Evolutionary conservation across 176 grass and related monocot genomes (phyloP).

Genomic region (Oryza longistaminata): DNA sequence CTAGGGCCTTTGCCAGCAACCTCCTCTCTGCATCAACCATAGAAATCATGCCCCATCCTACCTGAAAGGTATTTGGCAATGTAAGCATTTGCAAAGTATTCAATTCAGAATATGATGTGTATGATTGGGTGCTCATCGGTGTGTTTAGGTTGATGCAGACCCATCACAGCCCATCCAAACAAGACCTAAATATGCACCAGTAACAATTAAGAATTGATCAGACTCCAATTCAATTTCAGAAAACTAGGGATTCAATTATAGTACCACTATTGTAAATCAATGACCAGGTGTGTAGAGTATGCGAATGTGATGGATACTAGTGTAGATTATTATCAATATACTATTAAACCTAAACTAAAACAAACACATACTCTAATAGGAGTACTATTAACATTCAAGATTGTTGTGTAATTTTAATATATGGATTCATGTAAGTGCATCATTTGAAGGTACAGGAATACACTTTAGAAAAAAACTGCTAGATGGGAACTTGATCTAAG

Average conservation of each 20-base stretch:
- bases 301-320: not conserved
- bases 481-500: not conserved
- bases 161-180: not conserved
- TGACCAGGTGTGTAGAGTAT: not conserved
- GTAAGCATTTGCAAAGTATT: not conserved
- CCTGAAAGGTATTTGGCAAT: conserved; percentile 37
- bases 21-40: conserved; percentile 95
- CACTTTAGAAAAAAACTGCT: not conserved
- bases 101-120: not conserved
- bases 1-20: conserved; percentile 74
- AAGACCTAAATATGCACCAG: not conserved
- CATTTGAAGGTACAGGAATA: not conserved
- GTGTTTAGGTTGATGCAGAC: not conserved
- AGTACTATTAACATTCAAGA: not conserved
- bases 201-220: not conserved
- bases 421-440: not conserved
- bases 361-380: not conserved
- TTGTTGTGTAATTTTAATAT: not conserved
- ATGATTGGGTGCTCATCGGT: not conserved
- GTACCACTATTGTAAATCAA: not conserved
- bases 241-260: not conserved
- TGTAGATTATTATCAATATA: not conserved
- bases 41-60: conserved; percentile 79
- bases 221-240: not conserved
- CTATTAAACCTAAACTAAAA: not conserved